Conservation (phyloP, 148 eudicot genomes). For the Polygonum maritimum region DNA sequence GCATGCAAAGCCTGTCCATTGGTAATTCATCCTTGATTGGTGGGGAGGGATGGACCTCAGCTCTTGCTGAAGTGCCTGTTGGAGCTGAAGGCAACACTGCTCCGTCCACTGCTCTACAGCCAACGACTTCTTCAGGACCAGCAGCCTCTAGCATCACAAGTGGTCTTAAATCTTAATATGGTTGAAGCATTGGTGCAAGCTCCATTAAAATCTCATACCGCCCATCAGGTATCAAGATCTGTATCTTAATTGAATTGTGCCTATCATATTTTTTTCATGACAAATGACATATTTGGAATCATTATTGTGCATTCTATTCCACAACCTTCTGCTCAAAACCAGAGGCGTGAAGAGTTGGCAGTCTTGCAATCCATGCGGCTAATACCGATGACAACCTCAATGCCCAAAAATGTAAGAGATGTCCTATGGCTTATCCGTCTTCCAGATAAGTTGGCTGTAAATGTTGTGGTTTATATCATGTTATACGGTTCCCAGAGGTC, state of each 20-base stretch:
- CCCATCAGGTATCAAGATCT: constrained; percentile 46
- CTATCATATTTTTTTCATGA: background rate
- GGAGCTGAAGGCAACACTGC: constrained; percentile 30
- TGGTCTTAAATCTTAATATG: constrained; percentile 77
- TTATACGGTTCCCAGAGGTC: background rate
- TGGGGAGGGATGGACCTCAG: constrained; percentile 90
- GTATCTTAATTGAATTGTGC: background rate
- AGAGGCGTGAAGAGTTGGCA: constrained; percentile 76
- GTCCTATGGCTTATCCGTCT: background rate
- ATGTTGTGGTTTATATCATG: background rate
- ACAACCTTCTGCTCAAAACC: constrained; percentile 49
- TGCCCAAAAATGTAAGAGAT: constrained; percentile 51
- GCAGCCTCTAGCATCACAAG: constrained; percentile 24
- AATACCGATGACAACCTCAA: constrained; percentile 71
- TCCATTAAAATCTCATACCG: constrained; percentile 40
- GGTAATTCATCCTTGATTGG: constrained; percentile 45
- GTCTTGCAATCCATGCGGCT: constrained; percentile 65
- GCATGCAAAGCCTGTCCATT: constrained; percentile 51
- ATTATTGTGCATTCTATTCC: background rate
- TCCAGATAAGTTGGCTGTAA: background rate
- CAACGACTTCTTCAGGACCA: constrained; percentile 19
- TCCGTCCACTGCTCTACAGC: constrained; percentile 25
- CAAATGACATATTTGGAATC: background rate
- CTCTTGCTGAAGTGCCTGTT: constrained; percentile 75
- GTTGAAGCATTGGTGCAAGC: constrained; percentile 82